Base-by-base conservation (phyloP, 331 rosid genomes). In the Telfairia occidentalis region DNA sequence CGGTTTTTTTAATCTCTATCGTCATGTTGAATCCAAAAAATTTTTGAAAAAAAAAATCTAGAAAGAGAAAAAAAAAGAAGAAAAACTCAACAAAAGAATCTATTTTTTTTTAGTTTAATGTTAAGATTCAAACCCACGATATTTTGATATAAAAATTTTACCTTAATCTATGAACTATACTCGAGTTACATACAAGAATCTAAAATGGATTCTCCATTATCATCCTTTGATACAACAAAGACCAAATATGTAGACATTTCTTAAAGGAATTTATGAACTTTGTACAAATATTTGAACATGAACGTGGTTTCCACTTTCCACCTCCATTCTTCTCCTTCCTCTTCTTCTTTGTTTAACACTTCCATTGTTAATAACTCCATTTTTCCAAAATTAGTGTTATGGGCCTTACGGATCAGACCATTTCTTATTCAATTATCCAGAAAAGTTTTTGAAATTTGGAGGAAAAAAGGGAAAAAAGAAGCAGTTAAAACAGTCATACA, bases 241-340 rank as follows among this genome's bases (percentile, higher is more conserved):
- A 46, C n/a, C 18, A 3, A 53, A 10, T 10, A 24, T 55, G 10
- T 24, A 55, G 34, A 55, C 6, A 24, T 55, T 55, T 55, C 34
- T 55, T 15, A 19, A 29, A 15, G 1, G 40, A 59, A 59, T 30
- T 59, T 30, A 12, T 59, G 9, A 29, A 15, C 15, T 42, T 42
- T 61, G 70, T 29, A 7, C 45, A 61, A 15, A 61, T 18, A 61
- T 18, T 61, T 21, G 35, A 40, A 67, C 73, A 11, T 40, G 77
- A 32, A 52, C 77, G 77, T 73, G 77, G 77, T 49, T 19, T 73
- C 77, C 77, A 73, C 63, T 72, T 23, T 49, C 21, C n/a, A 72
- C 3, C 30, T 19, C 19, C 28, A n/a, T 48, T 35, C 1, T 19
- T 18, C 13, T 72, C 2, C 16, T 71, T 19, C 16, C 46, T 19